phyloP scores from a whole-genome alignment of 2,329 filamentous ascomycete genomes.

The Malbranchea cinnamomea region DNA sequence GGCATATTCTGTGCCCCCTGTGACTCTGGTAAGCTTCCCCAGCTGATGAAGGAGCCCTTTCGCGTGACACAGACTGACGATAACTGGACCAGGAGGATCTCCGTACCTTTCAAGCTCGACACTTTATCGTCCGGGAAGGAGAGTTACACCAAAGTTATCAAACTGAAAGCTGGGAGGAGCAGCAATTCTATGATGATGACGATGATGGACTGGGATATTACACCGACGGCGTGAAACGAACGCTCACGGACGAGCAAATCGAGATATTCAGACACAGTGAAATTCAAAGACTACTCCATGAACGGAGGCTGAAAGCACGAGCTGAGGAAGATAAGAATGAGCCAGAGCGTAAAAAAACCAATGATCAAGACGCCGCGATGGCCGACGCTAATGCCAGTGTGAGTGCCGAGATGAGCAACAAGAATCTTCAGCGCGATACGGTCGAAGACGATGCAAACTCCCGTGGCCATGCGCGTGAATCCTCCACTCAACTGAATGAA shows the following conservation, averaged over 20 bases:
- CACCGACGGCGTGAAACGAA: constrained; percentile 70
- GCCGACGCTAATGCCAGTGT: too few relatives aligned
- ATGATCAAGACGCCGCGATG: too few relatives aligned
- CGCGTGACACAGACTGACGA: neutral
- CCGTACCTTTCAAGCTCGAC: constrained; percentile 40
- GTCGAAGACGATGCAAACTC: too few relatives aligned
- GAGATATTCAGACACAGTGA: constrained; percentile 83
- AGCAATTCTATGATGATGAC: too few relatives aligned
- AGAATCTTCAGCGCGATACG: too few relatives aligned
- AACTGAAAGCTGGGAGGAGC: constrained; percentile 8
- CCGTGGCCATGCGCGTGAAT: too few relatives aligned
- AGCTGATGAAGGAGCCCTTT: neutral
- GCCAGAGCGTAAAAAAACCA: too few relatives aligned
- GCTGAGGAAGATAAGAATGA: constrained; percentile 8
- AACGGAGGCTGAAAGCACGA: constrained; percentile 23
- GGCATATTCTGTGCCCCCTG: constrained; percentile 18
- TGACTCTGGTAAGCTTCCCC: constrained; percentile 19
- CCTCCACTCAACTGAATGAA: too few relatives aligned
- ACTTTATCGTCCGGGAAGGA: constrained; percentile 33
- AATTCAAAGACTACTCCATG: constrained; percentile 53
- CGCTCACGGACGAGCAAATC: constrained; percentile 81
- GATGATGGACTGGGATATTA: constrained; percentile 67
- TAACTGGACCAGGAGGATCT: constrained; percentile 40
- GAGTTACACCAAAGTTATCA: constrained; percentile 2
- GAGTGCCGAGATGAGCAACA: too few relatives aligned